Conservation (phyloP, 1,284 basidiomycete genomes). For the Cutaneotrichosporon cutaneum region DNA sequence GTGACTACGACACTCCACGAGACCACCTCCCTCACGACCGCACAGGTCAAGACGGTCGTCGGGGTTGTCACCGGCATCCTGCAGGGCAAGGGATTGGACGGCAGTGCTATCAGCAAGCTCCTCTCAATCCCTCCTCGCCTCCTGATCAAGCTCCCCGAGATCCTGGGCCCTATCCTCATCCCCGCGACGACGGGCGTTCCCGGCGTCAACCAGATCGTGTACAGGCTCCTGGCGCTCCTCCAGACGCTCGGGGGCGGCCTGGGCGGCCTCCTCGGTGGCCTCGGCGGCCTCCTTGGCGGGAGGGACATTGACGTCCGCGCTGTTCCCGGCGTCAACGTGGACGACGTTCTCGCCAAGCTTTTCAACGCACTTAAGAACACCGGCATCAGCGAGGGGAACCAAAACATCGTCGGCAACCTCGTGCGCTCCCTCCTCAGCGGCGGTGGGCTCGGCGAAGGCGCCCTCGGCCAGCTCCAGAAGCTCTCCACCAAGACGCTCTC, state of each 20-base stretch:
- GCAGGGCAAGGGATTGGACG: not conserved
- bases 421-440: not conserved
- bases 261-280: not conserved
- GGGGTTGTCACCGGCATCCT: not conserved
- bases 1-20: not conserved
- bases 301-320: not conserved
- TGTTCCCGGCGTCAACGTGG: not conserved
- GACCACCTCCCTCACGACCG: not conserved
- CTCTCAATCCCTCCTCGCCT: not conserved
- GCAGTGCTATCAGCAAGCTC: not conserved
- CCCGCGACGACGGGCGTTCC: not conserved
- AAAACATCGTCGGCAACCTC: not conserved
- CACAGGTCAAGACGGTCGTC: not conserved
- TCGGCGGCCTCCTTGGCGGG: not conserved
- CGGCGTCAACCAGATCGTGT: not conserved
- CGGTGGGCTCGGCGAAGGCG: not conserved
- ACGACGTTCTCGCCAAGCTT: not conserved
- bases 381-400: not conserved
- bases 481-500: not conserved
- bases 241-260: not conserved
- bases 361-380: slow-evolving; percentile 1
- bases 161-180: slow-evolving; percentile 3
- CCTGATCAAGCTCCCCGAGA: not conserved
- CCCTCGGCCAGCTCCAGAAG: slow-evolving; percentile 4
- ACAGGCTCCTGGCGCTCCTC: not conserved